Conservation (phyloP, 208 protist genomes). For the Angomonas ambiguus region DNA sequence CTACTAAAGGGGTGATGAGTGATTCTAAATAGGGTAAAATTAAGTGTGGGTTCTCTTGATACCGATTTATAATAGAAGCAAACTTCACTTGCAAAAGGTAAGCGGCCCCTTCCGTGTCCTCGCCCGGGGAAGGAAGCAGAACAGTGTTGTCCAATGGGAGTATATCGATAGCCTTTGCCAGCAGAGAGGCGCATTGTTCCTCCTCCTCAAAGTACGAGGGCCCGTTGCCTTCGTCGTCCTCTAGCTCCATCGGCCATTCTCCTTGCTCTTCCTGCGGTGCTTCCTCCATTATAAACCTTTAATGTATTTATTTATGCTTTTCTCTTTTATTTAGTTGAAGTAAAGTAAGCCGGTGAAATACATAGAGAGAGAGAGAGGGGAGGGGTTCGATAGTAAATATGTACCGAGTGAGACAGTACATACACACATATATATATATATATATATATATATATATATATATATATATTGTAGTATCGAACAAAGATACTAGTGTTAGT, state of each 20-base stretch:
- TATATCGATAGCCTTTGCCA: constrained; percentile 27
- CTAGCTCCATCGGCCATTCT: background rate
- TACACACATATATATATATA: too few species aligned
- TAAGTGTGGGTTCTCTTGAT: constrained; percentile 93
- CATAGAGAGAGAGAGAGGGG: constrained; percentile 10
- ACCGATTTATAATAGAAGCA: constrained; percentile 78
- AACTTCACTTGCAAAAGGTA: constrained; percentile 51
- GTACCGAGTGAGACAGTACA: too few species aligned
- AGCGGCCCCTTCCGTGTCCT: constrained; percentile 57
- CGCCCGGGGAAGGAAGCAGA: constrained; percentile 49
- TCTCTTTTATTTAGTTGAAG: background rate
- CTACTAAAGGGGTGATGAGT: constrained; percentile 77
- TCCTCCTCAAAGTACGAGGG: constrained; percentile 83
- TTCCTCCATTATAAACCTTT: background rate
- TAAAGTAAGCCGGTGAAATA: background rate
- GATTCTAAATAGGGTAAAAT: constrained; percentile 89
- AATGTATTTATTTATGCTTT: background rate
- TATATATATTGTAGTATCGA: background rate
- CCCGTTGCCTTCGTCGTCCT: constrained; percentile 15
- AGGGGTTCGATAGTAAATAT: too few species aligned
- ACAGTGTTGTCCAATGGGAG: constrained; percentile 28
- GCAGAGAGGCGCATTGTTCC: constrained; percentile 36
- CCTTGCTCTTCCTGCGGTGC: background rate
- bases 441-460: too few species aligned
- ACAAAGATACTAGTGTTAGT: background rate